These are phyloP conservation scores for Ceratocystiopsis brevicomis DNA, from an alignment of 2,329 filamentous ascomycete species.

Conservation along the genomic window DNA sequence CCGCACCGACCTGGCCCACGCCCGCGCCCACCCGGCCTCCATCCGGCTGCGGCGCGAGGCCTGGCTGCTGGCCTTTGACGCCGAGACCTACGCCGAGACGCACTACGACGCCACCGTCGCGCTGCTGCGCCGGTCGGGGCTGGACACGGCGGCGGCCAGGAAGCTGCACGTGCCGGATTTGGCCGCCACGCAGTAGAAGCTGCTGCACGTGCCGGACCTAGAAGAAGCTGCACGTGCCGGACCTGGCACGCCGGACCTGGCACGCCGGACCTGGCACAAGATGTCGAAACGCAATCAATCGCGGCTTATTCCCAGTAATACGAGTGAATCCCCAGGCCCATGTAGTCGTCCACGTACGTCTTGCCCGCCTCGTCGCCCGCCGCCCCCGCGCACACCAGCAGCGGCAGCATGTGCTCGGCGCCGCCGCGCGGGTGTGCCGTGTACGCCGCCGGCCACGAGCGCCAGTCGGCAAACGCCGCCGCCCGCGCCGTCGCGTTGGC, in stretches of 20 bases:
- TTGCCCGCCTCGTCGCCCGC: conserved; percentile 23
- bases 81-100: conserved; percentile 14
- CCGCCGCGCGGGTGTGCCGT: conserved; percentile 34
- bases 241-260: too few species aligned
- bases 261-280: too few species aligned
- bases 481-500: conserved; percentile 13
- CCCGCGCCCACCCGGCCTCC: conserved; percentile 13
- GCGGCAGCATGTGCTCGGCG: conserved; percentile 40
- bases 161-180: conserved; percentile 5
- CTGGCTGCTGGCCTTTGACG: conserved; percentile 16
- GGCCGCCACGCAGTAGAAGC: too few species aligned
- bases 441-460: conserved; percentile 24
- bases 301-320: conserved; percentile 29
- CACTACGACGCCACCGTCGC: conserved; percentile 9
- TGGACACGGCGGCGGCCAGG: conserved; percentile 5
- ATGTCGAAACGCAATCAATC: too few species aligned
- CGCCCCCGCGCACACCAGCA: conserved; percentile 35
- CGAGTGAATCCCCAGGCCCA: conserved; percentile 31
- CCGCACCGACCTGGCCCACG: conserved; percentile 13
- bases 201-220: too few species aligned
- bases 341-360: conserved; percentile 29
- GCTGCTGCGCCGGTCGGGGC: conserved; percentile 5
- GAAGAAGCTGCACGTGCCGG: too few species aligned
- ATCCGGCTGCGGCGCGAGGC: conserved; percentile 13
- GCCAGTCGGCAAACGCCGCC: conserved; percentile 25